phyloP scores from a whole-genome alignment of 208 protist species.

The Tritrichomonas foetus region DNA sequence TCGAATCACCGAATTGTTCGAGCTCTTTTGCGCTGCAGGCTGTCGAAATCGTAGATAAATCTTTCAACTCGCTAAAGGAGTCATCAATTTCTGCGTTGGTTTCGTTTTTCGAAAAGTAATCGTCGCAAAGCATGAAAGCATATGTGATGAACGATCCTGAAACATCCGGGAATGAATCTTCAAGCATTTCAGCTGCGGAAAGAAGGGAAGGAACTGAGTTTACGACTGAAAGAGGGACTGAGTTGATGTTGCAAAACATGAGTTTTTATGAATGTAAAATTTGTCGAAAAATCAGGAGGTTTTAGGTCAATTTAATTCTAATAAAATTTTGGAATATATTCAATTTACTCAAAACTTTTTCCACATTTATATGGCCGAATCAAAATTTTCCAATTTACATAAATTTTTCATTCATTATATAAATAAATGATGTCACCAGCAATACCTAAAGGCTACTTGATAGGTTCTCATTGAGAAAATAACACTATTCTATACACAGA shows the following conservation, averaged over 20 bases:
- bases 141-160: background rate
- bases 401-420: too few species aligned
- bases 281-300: too few species aligned
- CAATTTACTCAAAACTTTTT: too few species aligned
- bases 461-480: too few species aligned
- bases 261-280: too few species aligned
- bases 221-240: background rate
- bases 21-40: background rate
- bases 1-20: background rate
- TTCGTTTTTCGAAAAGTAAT: background rate
- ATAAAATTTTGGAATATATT: too few species aligned
- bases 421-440: too few species aligned
- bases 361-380: too few species aligned
- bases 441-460: too few species aligned
- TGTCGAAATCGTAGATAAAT: background rate
- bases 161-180: background rate
- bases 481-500: too few species aligned
- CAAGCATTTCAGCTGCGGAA: background rate
- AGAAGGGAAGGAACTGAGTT: background rate
- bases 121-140: background rate
- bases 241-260: background rate
- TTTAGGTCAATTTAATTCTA: too few species aligned
- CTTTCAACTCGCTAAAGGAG: background rate
- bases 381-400: too few species aligned
- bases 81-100: background rate